A percentile compares a stretch with the other conserved stretches of the same genome.
Evolutionary conservation across 768 basidiomycete species (phyloP).

Genomic region (Neoboletus subvelutipes): DNA sequence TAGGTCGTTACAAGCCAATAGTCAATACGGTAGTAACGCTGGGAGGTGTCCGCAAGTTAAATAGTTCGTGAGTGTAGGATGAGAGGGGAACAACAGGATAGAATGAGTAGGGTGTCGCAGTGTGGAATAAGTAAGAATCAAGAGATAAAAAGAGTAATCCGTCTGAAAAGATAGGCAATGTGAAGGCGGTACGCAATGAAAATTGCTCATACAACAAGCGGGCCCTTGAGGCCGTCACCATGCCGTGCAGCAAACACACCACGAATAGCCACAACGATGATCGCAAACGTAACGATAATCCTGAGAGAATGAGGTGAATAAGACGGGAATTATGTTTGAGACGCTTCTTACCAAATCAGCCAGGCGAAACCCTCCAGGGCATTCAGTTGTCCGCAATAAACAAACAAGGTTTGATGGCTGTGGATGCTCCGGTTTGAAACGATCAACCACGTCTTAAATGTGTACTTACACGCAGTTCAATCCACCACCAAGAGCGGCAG

Average conservation of each 20-base stretch:
- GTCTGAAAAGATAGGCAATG: slow-evolving; percentile 6
- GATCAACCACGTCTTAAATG: not conserved
- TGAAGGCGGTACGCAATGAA: not conserved
- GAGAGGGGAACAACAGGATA: not conserved
- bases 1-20: not conserved
- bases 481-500: slow-evolving; percentile 65
- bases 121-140: not conserved
- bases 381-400: slow-evolving; percentile 76
- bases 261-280: slow-evolving; percentile 58
- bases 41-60: slow-evolving; percentile 12
- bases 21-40: not conserved
- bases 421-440: not conserved
- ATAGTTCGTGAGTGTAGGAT: not conserved
- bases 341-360: slow-evolving; percentile 58
- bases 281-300: slow-evolving; percentile 60
- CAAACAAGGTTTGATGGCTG: slow-evolving; percentile 44
- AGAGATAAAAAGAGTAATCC: not conserved
- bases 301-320: slow-evolving; percentile 34
- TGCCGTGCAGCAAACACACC: slow-evolving; percentile 57
- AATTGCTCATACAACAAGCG: slow-evolving; percentile 40
- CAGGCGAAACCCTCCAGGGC: slow-evolving; percentile 75
- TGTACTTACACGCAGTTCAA: slow-evolving; percentile 61
- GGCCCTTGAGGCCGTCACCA: slow-evolving; percentile 67
- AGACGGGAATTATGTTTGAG: not conserved
- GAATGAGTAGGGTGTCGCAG: slow-evolving; percentile 17